phyloP scores from a whole-genome alignment of 129 eudicot species.

The Deinandra increscens region DNA sequence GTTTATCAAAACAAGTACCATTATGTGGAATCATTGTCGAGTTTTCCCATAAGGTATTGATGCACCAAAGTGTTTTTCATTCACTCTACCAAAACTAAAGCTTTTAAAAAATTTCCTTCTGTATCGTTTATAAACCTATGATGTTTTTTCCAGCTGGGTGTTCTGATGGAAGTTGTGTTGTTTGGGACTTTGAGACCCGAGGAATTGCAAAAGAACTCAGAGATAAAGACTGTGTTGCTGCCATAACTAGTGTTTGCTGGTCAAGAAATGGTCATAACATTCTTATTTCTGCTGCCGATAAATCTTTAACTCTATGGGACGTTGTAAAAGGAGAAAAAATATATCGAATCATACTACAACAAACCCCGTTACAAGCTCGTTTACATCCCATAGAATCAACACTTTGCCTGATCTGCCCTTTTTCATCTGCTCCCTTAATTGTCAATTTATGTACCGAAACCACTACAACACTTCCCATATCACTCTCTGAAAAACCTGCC shows the following conservation, averaged over 20 bases:
- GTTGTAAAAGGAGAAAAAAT: conserved; percentile 79
- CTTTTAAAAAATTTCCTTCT: background rate
- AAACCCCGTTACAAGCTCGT: conserved; percentile 84
- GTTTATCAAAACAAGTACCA: background rate
- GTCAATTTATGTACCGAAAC: conserved; percentile 52
- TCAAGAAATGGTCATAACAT: conserved; percentile 77
- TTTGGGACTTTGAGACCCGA: conserved; percentile 94
- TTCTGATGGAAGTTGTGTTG: conserved; percentile 82
- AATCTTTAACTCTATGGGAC: conserved; percentile 78
- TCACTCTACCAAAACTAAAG: background rate
- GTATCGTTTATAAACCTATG: background rate
- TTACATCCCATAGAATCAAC: conserved; percentile 74
- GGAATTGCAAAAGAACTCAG: conserved; percentile 77
- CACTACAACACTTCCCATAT: conserved; percentile 65
- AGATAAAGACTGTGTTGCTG: conserved; percentile 72
- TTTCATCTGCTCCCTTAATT: conserved; percentile 92
- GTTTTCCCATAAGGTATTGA: background rate
- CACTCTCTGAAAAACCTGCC: conserved; percentile 39
- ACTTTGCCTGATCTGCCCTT: conserved; percentile 76
- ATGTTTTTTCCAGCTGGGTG: conserved; percentile 69
- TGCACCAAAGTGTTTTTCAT: background rate
- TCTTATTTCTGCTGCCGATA: conserved; percentile 87
- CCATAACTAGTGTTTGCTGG: conserved; percentile 91
- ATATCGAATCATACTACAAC: conserved; percentile 52
- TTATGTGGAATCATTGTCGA: background rate